These are phyloP conservation scores for Juglanconis juglandina DNA, from an alignment of 2,329 filamentous ascomycete genomes.

Conservation along the genomic window DNA sequence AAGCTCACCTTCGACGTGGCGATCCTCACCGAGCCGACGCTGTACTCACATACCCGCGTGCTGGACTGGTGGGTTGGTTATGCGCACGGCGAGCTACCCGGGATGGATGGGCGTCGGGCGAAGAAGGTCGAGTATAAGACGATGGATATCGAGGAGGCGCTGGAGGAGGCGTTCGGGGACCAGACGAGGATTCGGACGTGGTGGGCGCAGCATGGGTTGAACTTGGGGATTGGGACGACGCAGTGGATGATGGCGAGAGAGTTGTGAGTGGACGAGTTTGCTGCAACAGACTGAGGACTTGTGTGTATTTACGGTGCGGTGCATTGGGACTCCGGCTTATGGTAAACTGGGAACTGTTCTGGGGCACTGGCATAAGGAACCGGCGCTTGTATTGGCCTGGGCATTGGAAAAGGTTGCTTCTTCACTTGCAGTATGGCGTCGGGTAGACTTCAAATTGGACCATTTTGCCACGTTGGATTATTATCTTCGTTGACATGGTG, in stretches of 20 bases:
- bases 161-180: conserved; percentile 79
- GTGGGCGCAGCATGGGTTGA: conserved; percentile 85
- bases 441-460: conserved; percentile 9
- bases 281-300: not conserved
- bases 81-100: conserved; percentile 51
- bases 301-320: not conserved
- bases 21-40: conserved; percentile 75
- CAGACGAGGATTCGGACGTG: conserved; percentile 71
- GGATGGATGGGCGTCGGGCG: conserved; percentile 53
- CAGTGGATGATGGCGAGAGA: conserved; percentile 86
- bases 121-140: conserved; percentile 88
- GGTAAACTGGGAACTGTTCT: not conserved
- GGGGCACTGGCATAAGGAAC: not conserved
- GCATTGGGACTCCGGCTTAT: not conserved
- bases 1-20: conserved; percentile 34
- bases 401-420: not conserved
- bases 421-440: conserved; percentile 14
- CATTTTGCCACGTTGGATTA: not conserved
- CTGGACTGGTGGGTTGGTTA: conserved; percentile 89
- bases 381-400: not conserved
- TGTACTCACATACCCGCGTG: conserved; percentile 78
- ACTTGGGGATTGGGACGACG: conserved; percentile 75
- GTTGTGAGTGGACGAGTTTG: conserved; percentile 39
- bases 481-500: not conserved
- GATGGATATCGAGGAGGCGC: conserved; percentile 90